Evolutionary conservation across 163 green algal species (phyloP).

Genomic region (Scenedesmus sp.): DNA sequence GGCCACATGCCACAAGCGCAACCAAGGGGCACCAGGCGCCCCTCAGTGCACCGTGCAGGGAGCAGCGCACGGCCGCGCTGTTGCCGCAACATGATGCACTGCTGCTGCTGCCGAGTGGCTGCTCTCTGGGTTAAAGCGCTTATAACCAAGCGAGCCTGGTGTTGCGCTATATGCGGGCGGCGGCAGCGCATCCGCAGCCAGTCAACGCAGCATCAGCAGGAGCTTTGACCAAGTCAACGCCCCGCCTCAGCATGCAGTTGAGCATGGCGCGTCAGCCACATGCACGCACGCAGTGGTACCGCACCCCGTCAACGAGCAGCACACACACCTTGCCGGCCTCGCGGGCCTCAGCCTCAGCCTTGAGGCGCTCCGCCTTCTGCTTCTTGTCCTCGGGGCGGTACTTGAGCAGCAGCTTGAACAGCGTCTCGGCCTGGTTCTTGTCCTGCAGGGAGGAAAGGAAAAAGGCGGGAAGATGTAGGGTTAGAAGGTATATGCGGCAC

Average conservation of each 20-base stretch:
- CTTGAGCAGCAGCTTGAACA: slow-evolving; percentile 99
- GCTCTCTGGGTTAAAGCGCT: slow-evolving; percentile 17
- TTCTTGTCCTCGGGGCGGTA: slow-evolving; percentile 98
- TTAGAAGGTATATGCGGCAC: background rate
- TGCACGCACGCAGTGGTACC: background rate
- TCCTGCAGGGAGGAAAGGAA: background rate
- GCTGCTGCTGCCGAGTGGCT: slow-evolving; percentile 31
- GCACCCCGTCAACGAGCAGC: slow-evolving; percentile 5
- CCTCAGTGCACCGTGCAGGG: background rate
- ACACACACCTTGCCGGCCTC: slow-evolving; percentile 66
- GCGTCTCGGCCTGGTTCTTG: slow-evolving; percentile 92
- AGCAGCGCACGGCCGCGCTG: background rate
- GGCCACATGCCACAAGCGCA: background rate
- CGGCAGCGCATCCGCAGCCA: background rate
- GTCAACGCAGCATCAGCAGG: no score
- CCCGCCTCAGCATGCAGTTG: no score
- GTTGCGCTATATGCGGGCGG: slow-evolving; percentile 15
- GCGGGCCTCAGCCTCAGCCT: slow-evolving; percentile 84
- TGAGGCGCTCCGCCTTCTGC: slow-evolving; percentile 95
- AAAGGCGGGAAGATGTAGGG: background rate
- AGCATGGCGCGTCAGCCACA: background rate
- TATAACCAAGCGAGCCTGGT: slow-evolving; percentile 4
- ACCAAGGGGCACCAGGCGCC: background rate
- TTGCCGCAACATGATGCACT: background rate
- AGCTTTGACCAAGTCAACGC: no score